Base-by-base conservation (phyloP, 768 basidiomycete species). In the Russula dissimulans region DNA sequence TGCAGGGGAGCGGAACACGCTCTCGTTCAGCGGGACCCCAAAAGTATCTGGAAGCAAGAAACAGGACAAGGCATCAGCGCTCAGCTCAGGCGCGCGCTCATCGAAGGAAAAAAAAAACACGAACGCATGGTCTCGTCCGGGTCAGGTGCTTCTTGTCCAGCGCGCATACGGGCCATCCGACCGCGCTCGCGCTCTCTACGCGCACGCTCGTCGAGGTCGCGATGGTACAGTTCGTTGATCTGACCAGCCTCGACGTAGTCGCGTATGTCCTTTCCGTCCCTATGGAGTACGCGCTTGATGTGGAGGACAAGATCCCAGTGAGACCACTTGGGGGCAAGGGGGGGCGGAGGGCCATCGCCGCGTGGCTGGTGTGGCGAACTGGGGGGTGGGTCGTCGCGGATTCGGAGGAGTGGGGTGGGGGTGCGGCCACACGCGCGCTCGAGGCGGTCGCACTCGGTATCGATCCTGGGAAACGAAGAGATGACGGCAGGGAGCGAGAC, bases 1-100 rank as follows among this genome's bases (percentile, higher is more conserved):
- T 4, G 70, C 65, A 17, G 75, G 71, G 2, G 74, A 72, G 36
- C 69, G 68, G 14, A 71, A 56, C 8, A 75, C 58, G 5, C 73
- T 68, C 17, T 75, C 70, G 15, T 70, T 67, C 45, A 78, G 66
- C 0, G 73, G 66, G n/a, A 71, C 64, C 0, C 73, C 75, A 52
- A 78, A 74, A 8, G 72, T 70, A 31, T 69, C 77, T 78, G 39
- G n/a, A 49, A 41, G 10, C 10, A 8, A 17, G 18, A 1, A 26
- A 26, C 1, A 26, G 22, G 22, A 26, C 22, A 26, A 26, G 22
- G 22, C 22, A 26, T 26, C 22, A 26, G 22, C 22, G 22, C 22
- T 26, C 22, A 26, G 22, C 22, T 26, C 22, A 26, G 34, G 34
- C 10, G 34, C 10, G 34, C 34, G 34, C 7, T 5, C 43, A 26